Evolutionary conservation across 1,139 yeast species (phyloP), one percentile per base, ranked within the genome.

Genomic region (Taphrina flavorubra): DNA sequence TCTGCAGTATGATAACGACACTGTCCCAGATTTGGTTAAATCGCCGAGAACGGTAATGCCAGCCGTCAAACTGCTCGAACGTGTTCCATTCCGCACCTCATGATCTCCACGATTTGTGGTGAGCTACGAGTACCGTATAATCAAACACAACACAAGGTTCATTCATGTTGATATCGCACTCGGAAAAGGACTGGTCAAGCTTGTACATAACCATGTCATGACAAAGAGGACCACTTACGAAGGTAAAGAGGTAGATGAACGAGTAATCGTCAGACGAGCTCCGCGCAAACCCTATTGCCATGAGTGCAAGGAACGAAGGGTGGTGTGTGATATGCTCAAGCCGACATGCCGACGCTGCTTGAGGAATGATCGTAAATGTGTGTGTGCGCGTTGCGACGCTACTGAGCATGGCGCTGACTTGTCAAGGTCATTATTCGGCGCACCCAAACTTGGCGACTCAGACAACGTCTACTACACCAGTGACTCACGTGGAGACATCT

Each of bases 271-370:
- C 47, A 44, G 47, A n/a, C 13, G 47, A 44, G 47, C 47, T 2
- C 47, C 47, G 18, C 47, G 47, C 47, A 44, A 44, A 44, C 47
- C 47, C 8, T 44, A 44, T n/a, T 44, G 47, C 18, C 47, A 44
- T 44, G 47, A 14, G 18, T 44, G 47, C 18, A 44, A 44, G 18
- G 47, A 44, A 8, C 47, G 47, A 13, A 14, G 47, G 8, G 47
- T 44, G 18, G 47, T 44, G 18, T 44, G 47, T 18, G 47, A 44
- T n/a, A 44, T 44, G 47, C 47, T 44, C 6, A 14, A 44, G 18
- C 47, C 47, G 8, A 3, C 47, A 44, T 44, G 47, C 18, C n/a
- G 47, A n/a, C 47, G 47, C 8, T 44, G 47, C 18, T 44, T 44
- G 18, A 44, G 47, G 18, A 44, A 44, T n/a, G 47, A 16, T 44